Base-by-base conservation (phyloP, 139 green algal genomes). In the Ettlia oleoabundans region DNA sequence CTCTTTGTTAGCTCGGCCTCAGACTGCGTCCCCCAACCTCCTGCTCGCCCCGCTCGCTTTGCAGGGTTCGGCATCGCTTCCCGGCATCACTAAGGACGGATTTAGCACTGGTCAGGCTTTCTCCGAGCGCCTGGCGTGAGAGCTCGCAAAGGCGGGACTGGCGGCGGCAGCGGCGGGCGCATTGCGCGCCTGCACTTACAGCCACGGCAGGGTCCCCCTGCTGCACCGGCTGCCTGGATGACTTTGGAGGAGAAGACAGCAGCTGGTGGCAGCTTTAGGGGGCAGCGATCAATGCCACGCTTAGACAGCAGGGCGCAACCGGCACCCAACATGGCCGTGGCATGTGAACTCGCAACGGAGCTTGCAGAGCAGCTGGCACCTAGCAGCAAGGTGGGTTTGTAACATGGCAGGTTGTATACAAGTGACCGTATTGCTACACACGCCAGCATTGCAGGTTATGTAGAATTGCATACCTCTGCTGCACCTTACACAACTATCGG, bases 171-270 rank as follows among this genome's bases (percentile, higher is more conserved):
- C 67, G 18, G 22, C 24, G 38, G 26, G 13, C 38, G 15, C 21
- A 42, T 19, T 30, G 15, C 6, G 62, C 26, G 65, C 55, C 28
- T 22, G 21, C 47, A n/a, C 33, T 22, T 33, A 35, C 35, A 51
- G 65, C 21, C 65, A 35, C 65, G 35, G 65, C 63, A 30, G 26
- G 10, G 18, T 22, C 63, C 30, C 40, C 63, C 47, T 32, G 22
- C 65, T 19, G 1, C 65, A 18, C 65, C 73, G 41, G 33, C 73
- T 47, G 73, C 52, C 73, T 80, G 73, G 53, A 80, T 80, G 73
- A 42, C 73, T 30, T 68, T 38, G 22, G 41, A 76, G 67, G 67
- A 58, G 8, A 37, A 71, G 21, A 24, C 62, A 28, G 64, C 77
- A 63, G 35, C 61, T 55, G 77, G 77, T 33, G 47, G 77, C 22